A percentile compares a stretch with the other conserved stretches of the same genome.
These are phyloP conservation scores for Sherardia arvensis DNA, from an alignment of 257 asterid genomes.

Conservation along the genomic window DNA sequence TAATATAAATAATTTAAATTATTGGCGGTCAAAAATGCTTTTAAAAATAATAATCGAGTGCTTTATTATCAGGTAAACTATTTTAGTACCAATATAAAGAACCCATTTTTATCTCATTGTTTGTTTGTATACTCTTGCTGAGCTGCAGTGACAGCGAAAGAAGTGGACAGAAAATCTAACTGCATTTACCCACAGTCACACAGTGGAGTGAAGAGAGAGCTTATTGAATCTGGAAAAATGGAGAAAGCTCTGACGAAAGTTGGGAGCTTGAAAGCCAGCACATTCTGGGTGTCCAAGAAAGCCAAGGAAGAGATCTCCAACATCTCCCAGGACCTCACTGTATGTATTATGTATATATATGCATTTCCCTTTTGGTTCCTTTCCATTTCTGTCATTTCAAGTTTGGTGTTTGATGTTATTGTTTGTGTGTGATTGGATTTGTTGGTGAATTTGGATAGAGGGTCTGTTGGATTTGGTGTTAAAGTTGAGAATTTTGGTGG, in stretches of 20 bases:
- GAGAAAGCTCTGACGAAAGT: conserved; percentile 85
- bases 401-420: neutral
- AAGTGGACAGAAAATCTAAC: conserved; percentile 1
- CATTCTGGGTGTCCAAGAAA: conserved; percentile 91
- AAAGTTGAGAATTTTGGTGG: neutral
- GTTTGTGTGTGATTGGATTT: neutral
- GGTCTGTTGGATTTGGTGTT: neutral
- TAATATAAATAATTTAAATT: no score
- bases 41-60: no score
- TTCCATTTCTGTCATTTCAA: neutral
- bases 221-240: conserved; percentile 25
- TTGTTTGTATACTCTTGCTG: neutral
- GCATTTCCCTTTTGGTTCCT: neutral
- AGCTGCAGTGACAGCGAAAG: conserved; percentile 10
- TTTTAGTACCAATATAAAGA: neutral
- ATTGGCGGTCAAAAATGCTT: no score
- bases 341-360: conserved; percentile 15
- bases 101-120: neutral
- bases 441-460: neutral
- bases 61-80: neutral
- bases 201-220: neutral
- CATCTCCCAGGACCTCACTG: conserved; percentile 80
- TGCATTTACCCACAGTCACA: neutral
- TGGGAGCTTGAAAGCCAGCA: conserved; percentile 71
- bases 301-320: conserved; percentile 90